Evolutionary conservation across 208 protist genomes (phyloP), one percentile per base, ranked within the genome.

Genomic region (Wallacemonas sp.): DNA sequence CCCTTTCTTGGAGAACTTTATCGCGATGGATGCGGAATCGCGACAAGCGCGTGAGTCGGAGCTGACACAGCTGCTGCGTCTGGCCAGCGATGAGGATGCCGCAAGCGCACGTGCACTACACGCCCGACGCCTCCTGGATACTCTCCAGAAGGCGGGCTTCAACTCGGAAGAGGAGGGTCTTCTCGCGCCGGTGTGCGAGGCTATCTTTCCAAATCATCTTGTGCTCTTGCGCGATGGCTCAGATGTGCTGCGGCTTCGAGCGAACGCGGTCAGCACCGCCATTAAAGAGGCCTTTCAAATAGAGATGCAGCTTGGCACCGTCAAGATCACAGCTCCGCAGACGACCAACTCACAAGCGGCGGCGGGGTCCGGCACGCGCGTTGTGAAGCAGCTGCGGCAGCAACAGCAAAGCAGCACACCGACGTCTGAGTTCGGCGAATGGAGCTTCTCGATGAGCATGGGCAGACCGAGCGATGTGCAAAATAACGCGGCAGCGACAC

Each of bases 151-250:
- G 42, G 51, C 44, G 1, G 62, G 41, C 22, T 45, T 22, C 34
- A 21, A 24, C 30, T 33, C 26, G 36, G 67, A 75, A 14, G 69
- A 69, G 28, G 82, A 82, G 54, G 72, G 68, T 24, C 62, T 86
- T 0, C 70, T 95, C 53, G 72, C 70, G 12, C 68, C 89, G 0
- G 86, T 91, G 24, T 44, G 87, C 34, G 86, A 91, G 59, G 74
- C 26, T 0, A 58, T 90, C 21, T 95, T 91, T 30, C 82, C 88
- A 15, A 73, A 89, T 28, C 77, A 86, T 33, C 84, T 95, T 12
- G 53, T 95, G 11, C 46, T 66, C 2, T 61, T 95, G 15, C 62
- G 77, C 27, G 63, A 76, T 27, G 63, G 63, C 46, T 46, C 74
- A 1, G 63, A 63, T 49, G 39, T 72, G 72, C 63, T 91, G 54